Percentiles rank a stretch among this genome's conserved stretches.
These are phyloP conservation scores for Pythium brachiatum DNA, from an alignment of 352 stramenopile species.

Conservation along the genomic window DNA sequence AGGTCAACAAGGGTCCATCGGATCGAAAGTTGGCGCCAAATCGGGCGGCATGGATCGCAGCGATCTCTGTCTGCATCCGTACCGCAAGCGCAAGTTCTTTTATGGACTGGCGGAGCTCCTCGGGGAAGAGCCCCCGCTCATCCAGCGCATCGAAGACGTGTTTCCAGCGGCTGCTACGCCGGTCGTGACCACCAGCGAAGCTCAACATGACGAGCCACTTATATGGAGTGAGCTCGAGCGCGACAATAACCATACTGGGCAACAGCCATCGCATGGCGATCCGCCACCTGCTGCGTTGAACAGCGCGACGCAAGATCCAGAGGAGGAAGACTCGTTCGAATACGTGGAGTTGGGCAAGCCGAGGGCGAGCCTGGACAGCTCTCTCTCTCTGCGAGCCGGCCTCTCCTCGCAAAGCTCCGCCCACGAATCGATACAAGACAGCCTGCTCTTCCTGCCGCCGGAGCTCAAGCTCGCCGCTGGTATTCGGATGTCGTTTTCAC, in stretches of 20 bases:
- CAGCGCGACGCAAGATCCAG: constrained; percentile 5
- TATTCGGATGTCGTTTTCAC: constrained; percentile 14
- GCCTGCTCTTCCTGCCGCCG: constrained; percentile 44
- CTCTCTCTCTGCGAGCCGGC: constrained; percentile 7
- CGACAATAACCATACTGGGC: neutral
- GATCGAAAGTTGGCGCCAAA: neutral
- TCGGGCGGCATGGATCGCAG: constrained; percentile 2
- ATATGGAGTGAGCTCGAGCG: neutral
- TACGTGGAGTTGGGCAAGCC: constrained; percentile 41
- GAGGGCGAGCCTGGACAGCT: constrained; percentile 23
- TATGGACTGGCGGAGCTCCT: constrained; percentile 51
- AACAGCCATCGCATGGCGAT: constrained; percentile 1
- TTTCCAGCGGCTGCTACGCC: constrained; percentile 25
- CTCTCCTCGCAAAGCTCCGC: constrained; percentile 35
- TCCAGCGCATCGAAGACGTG: constrained; percentile 32
- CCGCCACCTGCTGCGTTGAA: neutral
- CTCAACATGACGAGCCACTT: neutral
- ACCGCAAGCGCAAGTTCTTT: constrained; percentile 83
- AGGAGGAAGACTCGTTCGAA: constrained; percentile 41
- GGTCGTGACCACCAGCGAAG: neutral
- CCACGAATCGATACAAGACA: constrained; percentile 61
- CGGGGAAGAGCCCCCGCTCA: constrained; percentile 32
- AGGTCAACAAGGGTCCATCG: neutral
- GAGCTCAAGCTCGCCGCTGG: constrained; percentile 17
- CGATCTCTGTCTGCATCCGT: constrained; percentile 40